Percentiles rank a stretch among this genome's conserved stretches.
Conservation (phyloP, 2,329 filamentous ascomycete genomes). For the Penicillium occitanis region DNA sequence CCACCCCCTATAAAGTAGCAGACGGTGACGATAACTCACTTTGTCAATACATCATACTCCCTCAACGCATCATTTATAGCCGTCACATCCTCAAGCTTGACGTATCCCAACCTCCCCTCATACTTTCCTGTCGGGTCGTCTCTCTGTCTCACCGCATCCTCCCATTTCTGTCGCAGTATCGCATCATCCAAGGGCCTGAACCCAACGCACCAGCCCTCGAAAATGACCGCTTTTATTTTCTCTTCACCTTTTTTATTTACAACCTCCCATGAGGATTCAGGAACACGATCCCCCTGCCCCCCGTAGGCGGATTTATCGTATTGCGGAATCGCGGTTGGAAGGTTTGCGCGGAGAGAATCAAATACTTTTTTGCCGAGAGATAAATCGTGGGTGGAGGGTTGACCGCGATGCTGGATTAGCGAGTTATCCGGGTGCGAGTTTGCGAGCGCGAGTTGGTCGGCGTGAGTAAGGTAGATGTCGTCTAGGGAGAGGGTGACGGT, state of each 20-base stretch:
- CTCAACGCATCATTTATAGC: slow-evolving; percentile 61
- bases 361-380: slow-evolving; percentile 65
- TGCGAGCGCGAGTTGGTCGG: slow-evolving; percentile 65
- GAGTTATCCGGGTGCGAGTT: slow-evolving; percentile 66
- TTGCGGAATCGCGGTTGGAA: slow-evolving; percentile 63
- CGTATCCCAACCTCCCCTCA: slow-evolving; percentile 53
- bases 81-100: slow-evolving; percentile 56
- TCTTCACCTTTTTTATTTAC: slow-evolving; percentile 40
- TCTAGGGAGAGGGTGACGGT: slow-evolving; percentile 79
- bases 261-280: slow-evolving; percentile 61
- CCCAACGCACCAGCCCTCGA: slow-evolving; percentile 90
- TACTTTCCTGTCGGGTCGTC: slow-evolving; percentile 49
- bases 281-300: slow-evolving; percentile 73
- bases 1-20: background rate
- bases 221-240: slow-evolving; percentile 64
- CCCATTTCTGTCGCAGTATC: slow-evolving; percentile 56
- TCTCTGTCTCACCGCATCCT: slow-evolving; percentile 46
- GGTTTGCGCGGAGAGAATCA: slow-evolving; percentile 53
- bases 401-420: slow-evolving; percentile 76
- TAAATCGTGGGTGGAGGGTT: slow-evolving; percentile 81
- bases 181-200: slow-evolving; percentile 66
- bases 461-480: slow-evolving; percentile 80
- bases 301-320: slow-evolving; percentile 81
- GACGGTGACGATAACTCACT: slow-evolving; percentile 36
- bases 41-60: slow-evolving; percentile 60